Percentiles rank a stretch among this genome's conserved stretches.
phyloP scores from a whole-genome alignment of 495 filamentous ascomycete species.

The Penicillium desertorum region DNA sequence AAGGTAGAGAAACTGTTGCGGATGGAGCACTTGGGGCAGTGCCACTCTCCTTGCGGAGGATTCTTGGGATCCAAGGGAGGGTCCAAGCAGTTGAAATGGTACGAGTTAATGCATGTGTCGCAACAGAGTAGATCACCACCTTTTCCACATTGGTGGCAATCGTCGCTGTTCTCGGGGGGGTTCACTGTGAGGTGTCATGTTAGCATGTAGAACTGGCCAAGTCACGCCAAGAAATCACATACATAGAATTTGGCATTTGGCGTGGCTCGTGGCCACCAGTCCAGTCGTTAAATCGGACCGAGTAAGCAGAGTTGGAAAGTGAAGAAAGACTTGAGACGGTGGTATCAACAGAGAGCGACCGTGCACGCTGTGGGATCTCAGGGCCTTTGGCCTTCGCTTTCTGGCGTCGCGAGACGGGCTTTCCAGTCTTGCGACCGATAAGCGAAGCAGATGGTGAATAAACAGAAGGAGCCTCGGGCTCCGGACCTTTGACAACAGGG shows the following conservation, averaged over 20 bases:
- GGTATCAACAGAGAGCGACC: constrained; percentile 23
- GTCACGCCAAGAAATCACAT: constrained; percentile 11
- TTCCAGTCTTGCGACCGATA: not conserved
- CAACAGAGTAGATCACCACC: constrained; percentile 88
- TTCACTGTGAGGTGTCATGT: constrained; percentile 28
- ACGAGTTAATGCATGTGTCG: constrained; percentile 82
- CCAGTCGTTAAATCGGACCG: constrained; percentile 14
- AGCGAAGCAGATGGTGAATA: not conserved
- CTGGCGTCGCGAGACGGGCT: not conserved
- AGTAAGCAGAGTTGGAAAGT: constrained; percentile 23
- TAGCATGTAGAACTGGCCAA: constrained; percentile 12
- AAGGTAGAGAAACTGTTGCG: constrained; percentile 58
- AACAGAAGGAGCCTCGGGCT: not conserved
- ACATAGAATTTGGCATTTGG: constrained; percentile 24
- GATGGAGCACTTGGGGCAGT: constrained; percentile 70
- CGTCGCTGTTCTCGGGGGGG: constrained; percentile 73
- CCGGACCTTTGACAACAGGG: not conserved
- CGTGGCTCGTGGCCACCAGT: constrained; percentile 14
- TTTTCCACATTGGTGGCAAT: constrained; percentile 77
- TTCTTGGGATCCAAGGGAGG: constrained; percentile 66
- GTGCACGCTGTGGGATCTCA: constrained; percentile 6
- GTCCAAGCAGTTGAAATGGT: constrained; percentile 82
- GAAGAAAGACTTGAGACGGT: constrained; percentile 17
- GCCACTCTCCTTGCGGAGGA: constrained; percentile 75
- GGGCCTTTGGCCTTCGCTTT: not conserved